Evolutionary conservation across 2,329 filamentous ascomycete species (phyloP), one percentile per base, ranked within the genome.

Genomic region (Niveomyces coronatus): DNA sequence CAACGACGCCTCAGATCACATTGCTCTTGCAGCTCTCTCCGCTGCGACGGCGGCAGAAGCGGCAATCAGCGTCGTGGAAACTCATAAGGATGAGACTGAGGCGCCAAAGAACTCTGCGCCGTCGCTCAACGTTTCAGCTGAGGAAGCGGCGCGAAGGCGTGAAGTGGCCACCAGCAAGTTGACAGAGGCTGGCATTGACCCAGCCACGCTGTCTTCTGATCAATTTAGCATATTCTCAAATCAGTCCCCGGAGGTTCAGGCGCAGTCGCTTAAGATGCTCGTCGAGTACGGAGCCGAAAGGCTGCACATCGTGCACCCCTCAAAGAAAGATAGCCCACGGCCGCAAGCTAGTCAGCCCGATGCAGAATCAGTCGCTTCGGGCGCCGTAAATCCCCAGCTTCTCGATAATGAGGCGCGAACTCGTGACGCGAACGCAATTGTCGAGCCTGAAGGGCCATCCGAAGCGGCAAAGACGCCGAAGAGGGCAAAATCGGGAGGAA

Each of bases 161-260:
- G 63, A 70, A 9, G 58, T 60, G 7, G 71, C 74, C 6, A 59
- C 61, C n/a, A 55, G 58, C 17, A 57, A 75, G 20, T 61, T 77
- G 5, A 54, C 32, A 3, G 59, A 61, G 2, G 63, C 56, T n/a
- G 62, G 60, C 4, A 63, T 77, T n/a, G 64, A 73, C 26, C 71
- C 70, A 1, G 54, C 58, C 3, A 68, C 70, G 1, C 55, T 77
- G 9, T 71, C 68, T 0, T 44, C 54, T 4, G 72, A 76, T 31
- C 73, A 77, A 47, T 74, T 77, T 43, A 67, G 59, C 45, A 77
- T 76, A 13, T 74, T 78, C 45, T 62, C 72, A 8, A 77, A 78
- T 39, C 74, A 78, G 52, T 66, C 71, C 1, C 71, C 72, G 0
- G 62, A 67, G 3, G 53, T 76, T 5, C 74, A 77, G 45, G 56